Evolutionary conservation across 2,329 filamentous ascomycete genomes (phyloP).

Genomic region (Teratosphaeria zuluensis): DNA sequence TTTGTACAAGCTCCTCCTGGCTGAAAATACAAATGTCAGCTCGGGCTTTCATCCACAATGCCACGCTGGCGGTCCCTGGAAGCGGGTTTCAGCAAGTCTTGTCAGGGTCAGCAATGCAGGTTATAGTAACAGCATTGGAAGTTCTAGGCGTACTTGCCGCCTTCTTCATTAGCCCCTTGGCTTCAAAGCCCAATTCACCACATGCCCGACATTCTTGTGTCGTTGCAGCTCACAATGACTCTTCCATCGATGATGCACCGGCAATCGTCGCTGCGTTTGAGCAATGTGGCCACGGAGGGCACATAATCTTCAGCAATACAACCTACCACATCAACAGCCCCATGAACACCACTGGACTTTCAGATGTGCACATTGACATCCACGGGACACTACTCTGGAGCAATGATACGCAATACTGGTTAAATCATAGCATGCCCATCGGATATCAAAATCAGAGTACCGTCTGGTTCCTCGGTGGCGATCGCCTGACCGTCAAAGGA

Average conservation of each 20-base stretch:
- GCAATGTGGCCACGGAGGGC: conserved; percentile 42
- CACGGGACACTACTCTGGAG: conserved; percentile 38
- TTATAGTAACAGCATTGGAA: not conserved
- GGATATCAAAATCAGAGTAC: conserved; percentile 48
- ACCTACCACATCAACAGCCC: conserved; percentile 28
- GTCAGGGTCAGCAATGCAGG: not conserved
- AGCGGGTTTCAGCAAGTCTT: not conserved
- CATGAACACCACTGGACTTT: conserved; percentile 40
- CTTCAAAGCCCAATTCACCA: not conserved
- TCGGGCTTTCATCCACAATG: not conserved
- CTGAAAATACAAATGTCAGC: not conserved
- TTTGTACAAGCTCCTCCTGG: not conserved
- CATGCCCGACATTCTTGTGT: conserved; percentile 4
- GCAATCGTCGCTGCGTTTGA: conserved; percentile 44
- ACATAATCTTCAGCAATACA: conserved; percentile 42
- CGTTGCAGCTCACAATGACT: conserved; percentile 10
- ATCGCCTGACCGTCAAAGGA: conserved; percentile 41
- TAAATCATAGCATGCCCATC: conserved; percentile 40
- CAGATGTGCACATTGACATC: conserved; percentile 40
- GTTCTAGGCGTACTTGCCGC: not conserved
- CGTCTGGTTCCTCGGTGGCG: conserved; percentile 47
- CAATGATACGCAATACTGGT: conserved; percentile 42
- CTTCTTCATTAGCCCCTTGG: not conserved
- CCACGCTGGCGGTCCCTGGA: not conserved
- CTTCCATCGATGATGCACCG: conserved; percentile 38